Conservation (phyloP, 306 rosid species). For the Cucumis cinereus region DNA sequence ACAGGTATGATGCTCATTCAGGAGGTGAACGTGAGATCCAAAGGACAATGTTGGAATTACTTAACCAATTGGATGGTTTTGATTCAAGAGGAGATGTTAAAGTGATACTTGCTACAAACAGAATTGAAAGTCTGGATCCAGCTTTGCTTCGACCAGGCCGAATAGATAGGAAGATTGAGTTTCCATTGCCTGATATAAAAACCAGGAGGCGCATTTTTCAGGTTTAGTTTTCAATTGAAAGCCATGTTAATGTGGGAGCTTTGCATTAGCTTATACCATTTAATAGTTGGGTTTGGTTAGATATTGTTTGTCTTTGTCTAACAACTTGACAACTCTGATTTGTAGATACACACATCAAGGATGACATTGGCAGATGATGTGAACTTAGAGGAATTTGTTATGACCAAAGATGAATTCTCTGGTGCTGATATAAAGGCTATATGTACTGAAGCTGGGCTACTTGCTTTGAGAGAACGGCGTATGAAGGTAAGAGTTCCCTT, state of each 20-base stretch:
- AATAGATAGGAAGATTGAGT: constrained; percentile 88
- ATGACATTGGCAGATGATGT: constrained; percentile 98
- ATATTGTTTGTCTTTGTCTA: neutral
- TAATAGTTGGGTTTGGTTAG: neutral
- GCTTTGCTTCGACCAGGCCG: constrained; percentile 96
- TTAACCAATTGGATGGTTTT: constrained; percentile 92
- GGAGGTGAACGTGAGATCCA: constrained; percentile 99
- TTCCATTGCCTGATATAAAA: constrained; percentile 96
- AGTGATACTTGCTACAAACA: constrained; percentile 91
- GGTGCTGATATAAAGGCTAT: constrained; percentile 99
- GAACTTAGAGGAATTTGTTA: constrained; percentile 90
- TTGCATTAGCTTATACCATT: neutral
- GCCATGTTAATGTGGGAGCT: constrained; percentile 4
- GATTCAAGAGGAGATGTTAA: constrained; percentile 97
- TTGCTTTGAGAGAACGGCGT: constrained; percentile 87
- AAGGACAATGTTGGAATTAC: constrained; percentile 86
- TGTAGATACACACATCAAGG: constrained; percentile 93
- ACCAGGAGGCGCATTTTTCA: constrained; percentile 95
- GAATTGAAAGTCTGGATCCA: constrained; percentile 92
- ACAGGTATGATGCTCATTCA: constrained; percentile 93
- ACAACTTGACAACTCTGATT: constrained; percentile 6
- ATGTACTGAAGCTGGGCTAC: constrained; percentile 96
- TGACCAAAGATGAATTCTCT: constrained; percentile 98
- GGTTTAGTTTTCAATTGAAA: constrained; percentile 27
- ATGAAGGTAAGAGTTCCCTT: constrained; percentile 64